Base-by-base conservation (phyloP, 768 basidiomycete species). In the Amyloporia xantha region DNA sequence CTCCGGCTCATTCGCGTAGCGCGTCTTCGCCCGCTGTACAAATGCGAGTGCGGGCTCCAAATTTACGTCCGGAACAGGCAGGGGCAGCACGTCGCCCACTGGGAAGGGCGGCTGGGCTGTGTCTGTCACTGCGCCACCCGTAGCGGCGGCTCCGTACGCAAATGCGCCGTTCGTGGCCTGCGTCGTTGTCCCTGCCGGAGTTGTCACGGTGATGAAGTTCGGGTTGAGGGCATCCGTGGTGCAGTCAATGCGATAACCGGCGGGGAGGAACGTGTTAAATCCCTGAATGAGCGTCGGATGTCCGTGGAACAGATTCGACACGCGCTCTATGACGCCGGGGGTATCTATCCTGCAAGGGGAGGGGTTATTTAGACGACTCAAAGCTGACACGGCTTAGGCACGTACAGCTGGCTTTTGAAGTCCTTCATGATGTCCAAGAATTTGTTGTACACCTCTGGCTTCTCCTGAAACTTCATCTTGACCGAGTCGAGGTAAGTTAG, bases 231-330 rank as follows among this genome's bases (percentile, higher is more conserved):
- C 67, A 57, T 87, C 82, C 26, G 69, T 70, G 12, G 76, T 76
- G 56, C 82, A 85, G 56, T 95, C 91, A 64, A 99, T 97, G 41
- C 89, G 84, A 62, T 97, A 99, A 13, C 95, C 95, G 19, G 80
- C 76, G 2, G 95, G 95, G 10, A 99, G 77, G 68, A 98, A 99
- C 0, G 93, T 96, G 69, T 97, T 98, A 77, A 99, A 99, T 9
- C 94, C 94, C 66, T 95, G 91, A 40, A 99, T 97, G 52, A 99
- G 85, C 4, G 72, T 63, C 0, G 91, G 90, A 59, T 96, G 91
- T 1, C 90, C 91, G 48, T 83, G 80, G 71, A 99, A 98, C 21
- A 99, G 81, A 42, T 84, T 79, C 1, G 94, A 95, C 24, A 97
- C 95, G 45, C 94, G 90, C 61, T 84, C 84, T 61, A 99, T 99